A percentile compares a stretch with the other conserved stretches of the same genome.
Evolutionary conservation across 768 basidiomycete species (phyloP).

Genomic region (Termitomyces sp.): DNA sequence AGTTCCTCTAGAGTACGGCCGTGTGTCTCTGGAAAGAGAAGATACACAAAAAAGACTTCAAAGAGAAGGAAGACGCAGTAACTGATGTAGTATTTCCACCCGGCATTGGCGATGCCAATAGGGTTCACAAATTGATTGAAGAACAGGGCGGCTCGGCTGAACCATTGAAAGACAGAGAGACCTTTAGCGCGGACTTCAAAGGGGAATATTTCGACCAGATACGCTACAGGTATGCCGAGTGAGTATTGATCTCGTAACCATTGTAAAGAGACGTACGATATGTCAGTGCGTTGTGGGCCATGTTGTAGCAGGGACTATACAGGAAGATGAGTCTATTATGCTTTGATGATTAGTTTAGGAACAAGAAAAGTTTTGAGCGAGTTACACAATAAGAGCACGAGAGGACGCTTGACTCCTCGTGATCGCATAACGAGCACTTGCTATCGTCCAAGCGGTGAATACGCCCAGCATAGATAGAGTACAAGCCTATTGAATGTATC

Average conservation of each 20-base stretch:
- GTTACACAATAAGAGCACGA: constrained; percentile 42
- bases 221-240: constrained; percentile 36
- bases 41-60: constrained; percentile 51
- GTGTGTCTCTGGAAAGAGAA: constrained; percentile 59
- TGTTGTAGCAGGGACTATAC: constrained; percentile 51
- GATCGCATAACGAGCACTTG: constrained; percentile 41
- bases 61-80: constrained; percentile 49
- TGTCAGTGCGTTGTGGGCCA: constrained; percentile 52
- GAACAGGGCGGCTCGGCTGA: constrained; percentile 44
- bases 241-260: neutral
- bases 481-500: constrained; percentile 29
- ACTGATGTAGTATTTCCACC: constrained; percentile 57
- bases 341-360: neutral
- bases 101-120: constrained; percentile 50
- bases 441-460: constrained; percentile 53
- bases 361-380: constrained; percentile 5
- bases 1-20: constrained; percentile 51
- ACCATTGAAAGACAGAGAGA: constrained; percentile 56
- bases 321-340: constrained; percentile 45
- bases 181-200: constrained; percentile 59
- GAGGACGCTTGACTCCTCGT: constrained; percentile 39
- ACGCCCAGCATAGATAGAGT: constrained; percentile 39
- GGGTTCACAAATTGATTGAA: constrained; percentile 68
- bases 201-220: constrained; percentile 62
- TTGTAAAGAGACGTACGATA: constrained; percentile 27